These are phyloP conservation scores for Eucalyptus decipiens DNA, from an alignment of 345 rosid genomes.

Conservation along the genomic window DNA sequence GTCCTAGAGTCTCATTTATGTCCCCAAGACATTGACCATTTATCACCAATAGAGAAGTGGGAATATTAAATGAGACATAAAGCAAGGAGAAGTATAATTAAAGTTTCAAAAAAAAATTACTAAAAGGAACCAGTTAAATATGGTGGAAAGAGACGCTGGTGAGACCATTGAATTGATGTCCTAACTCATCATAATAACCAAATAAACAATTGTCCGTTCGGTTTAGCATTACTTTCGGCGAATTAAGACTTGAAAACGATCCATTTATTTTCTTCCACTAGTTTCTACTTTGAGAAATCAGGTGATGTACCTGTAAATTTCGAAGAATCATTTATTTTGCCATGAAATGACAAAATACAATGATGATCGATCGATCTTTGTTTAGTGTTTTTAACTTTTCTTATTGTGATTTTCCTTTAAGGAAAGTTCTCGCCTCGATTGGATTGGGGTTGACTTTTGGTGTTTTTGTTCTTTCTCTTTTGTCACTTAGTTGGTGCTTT, in stretches of 20 bases:
- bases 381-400: too few species aligned
- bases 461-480: background rate
- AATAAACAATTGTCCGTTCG: fast-evolving
- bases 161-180: background rate
- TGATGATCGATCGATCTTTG: fast-evolving
- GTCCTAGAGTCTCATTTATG: background rate
- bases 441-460: background rate
- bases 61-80: background rate
- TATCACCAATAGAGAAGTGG: background rate
- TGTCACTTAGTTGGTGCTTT: background rate
- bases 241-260: background rate
- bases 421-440: background rate
- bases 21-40: background rate
- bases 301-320: background rate
- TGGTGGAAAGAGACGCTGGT: background rate
- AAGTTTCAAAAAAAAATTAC: background rate
- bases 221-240: fast-evolving
- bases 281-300: background rate
- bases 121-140: background rate
- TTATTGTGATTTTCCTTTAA: fast-evolving
- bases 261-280: background rate
- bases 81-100: background rate
- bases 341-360: background rate
- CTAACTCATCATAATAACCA: background rate
- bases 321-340: background rate